phyloP scores from a whole-genome alignment of 345 rosid genomes.

The Brassica juncea region DNA sequence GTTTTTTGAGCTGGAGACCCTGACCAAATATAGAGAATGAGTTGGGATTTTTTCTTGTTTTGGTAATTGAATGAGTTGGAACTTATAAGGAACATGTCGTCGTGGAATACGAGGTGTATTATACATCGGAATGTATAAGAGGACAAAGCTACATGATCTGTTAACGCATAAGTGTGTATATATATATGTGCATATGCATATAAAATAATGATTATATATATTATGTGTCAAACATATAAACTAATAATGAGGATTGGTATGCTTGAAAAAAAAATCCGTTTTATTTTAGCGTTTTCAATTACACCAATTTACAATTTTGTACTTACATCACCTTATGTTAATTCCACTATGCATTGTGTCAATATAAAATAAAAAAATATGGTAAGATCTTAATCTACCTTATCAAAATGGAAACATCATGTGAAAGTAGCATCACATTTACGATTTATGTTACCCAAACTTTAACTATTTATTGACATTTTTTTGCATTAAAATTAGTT shows the following conservation, averaged over 20 bases:
- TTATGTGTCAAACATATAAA: background rate
- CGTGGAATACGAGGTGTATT: conserved; percentile 29
- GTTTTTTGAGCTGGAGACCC: conserved; percentile 23
- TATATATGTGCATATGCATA: background rate
- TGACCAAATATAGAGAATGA: conserved; percentile 27
- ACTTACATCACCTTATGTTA: background rate
- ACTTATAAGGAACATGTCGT: conserved; percentile 21
- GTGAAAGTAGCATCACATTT: too few species aligned
- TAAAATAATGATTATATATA: background rate
- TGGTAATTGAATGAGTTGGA: conserved; percentile 31
- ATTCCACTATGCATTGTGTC: background rate
- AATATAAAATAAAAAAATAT: too few species aligned
- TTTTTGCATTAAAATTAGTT: background rate
- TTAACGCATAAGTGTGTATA: background rate
- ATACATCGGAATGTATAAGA: background rate
- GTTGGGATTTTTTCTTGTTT: conserved; percentile 21
- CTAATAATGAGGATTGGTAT: background rate
- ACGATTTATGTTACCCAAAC: background rate
- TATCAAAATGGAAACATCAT: too few species aligned
- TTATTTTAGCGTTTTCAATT: background rate
- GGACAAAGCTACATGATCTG: conserved; percentile 26
- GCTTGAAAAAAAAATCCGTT: background rate
- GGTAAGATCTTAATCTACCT: background rate
- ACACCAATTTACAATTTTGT: background rate
- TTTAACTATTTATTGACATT: background rate